Evolutionary conservation across 208 protist genomes (phyloP), one percentile per base, ranked within the genome.

Genomic region (Wallacemonas sp.): DNA sequence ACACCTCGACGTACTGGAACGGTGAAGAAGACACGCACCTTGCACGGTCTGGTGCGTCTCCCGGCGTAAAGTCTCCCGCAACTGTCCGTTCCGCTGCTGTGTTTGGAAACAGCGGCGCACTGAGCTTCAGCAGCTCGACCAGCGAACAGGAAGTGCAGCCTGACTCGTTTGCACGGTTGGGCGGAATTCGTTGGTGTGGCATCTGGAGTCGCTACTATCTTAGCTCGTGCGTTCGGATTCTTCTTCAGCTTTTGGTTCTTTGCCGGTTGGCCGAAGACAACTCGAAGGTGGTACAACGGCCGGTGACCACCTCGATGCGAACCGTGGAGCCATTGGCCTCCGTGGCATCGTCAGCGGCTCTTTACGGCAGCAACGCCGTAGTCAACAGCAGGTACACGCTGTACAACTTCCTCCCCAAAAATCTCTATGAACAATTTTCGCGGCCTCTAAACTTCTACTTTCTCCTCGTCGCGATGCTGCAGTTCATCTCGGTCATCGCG

Each of bases 361-460:
- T 12, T n/a, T 86, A 89, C 63, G 62, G 60, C 48, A 68, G 74
- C 55, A 99, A 99, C 76, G 78, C 68, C 13, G 83, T 98, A 10
- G 75, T 71, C 27, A 98, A 97, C 42, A 89, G 91, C 50, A 97
- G 97, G 66, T 99, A 99, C 81, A 98, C 86, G 2, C 21, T 91
- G 0, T 69, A 87, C 2, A 99, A 85, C 44, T 99, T 99, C 68
- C 26, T 99, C 0, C 92, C 95, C 48, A 86, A 94, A 42, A 99
- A 98, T 45, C 69, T 99, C 8, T 98, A 89, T 58, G 97, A 98
- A 71, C 98, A 99, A 83, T 99, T 99, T 62, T 60, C 78, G 1
- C 78, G 93, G 6, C 83, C 95, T 9, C 81, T 98, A 27, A 99
- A 99, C 73, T 80, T 97, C 36, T 99, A 99, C 72, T 99, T 99